Conservation (phyloP, 106 monocot genomes). For the Gastrodia elata region DNA sequence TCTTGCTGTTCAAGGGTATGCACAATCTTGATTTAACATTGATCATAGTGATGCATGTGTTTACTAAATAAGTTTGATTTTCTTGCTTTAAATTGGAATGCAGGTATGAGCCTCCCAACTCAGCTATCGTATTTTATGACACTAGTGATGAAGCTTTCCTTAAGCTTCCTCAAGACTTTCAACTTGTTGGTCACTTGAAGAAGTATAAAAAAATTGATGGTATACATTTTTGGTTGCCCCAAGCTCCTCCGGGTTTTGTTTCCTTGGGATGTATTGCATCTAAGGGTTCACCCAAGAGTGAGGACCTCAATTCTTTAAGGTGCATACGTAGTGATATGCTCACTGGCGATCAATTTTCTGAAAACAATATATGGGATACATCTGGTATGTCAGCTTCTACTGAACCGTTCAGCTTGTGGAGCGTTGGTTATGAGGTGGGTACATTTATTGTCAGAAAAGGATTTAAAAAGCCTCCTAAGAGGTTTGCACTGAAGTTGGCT, state of each 20-base stretch:
- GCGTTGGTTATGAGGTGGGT: conserved; percentile 47
- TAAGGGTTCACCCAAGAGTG: conserved; percentile 47
- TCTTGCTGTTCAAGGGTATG: conserved; percentile 82
- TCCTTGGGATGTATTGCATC: conserved; percentile 83
- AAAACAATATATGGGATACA: conserved; percentile 91
- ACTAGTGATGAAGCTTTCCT: conserved; percentile 50
- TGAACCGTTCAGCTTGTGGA: conserved; percentile 86
- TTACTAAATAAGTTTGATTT: not conserved
- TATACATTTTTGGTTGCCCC: conserved; percentile 79
- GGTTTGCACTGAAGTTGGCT: conserved; percentile 75
- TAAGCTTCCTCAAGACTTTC: conserved; percentile 58
- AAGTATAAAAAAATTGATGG: conserved; percentile 52
- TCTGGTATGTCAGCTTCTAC: conserved; percentile 34
- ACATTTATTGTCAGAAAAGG: conserved; percentile 91
- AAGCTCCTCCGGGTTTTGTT: conserved; percentile 88
- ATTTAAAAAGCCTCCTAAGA: conserved; percentile 74
- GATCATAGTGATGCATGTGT: not conserved
- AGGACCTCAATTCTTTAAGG: conserved; percentile 54
- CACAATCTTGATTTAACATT: not conserved
- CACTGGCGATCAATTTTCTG: conserved; percentile 59
- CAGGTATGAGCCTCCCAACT: conserved; percentile 94
- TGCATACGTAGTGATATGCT: conserved; percentile 96
- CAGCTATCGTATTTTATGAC: conserved; percentile 56
- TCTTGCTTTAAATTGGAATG: conserved; percentile 8
- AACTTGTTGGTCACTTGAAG: conserved; percentile 64